Base-by-base conservation (phyloP, 2,329 filamentous ascomycete species). In the Xylaria digitata region DNA sequence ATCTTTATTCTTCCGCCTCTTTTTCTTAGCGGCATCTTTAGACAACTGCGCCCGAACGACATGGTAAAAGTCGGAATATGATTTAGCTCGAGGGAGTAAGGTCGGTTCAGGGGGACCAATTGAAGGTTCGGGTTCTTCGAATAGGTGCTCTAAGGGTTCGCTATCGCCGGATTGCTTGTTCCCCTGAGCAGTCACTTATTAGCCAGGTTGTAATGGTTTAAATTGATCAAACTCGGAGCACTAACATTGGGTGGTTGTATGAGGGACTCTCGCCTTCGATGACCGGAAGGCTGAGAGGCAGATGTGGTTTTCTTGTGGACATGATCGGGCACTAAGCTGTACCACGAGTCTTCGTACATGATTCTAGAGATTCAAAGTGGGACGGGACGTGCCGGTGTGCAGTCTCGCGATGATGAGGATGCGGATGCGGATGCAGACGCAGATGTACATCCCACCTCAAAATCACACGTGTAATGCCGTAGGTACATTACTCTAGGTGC, bases 301-400 rank as follows among this genome's bases (percentile, higher is more conserved):
- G 82, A 79, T 49, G 81, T 74, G n/a, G 81, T 80, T 67, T 82
- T 82, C 73, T 84, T 86, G 70, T 84, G 81, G 65, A 85, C 81
- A 61, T 86, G 80, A 62, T 90, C 87, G 30, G 91, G 87, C 70
- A 92, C 87, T 76, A 93, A 90, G 77, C 86, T 92, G 81, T 94
- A 93, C 92, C 92, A 95, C 34, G 91, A 89, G 79, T 95, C 92
- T 80, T 95, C 92, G 78, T 92, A 92, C 91, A 93, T 94, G 72
- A 71, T 82, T 57, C 32, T 30, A 45, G 26, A 26, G 8, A 19
- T 34, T 26, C 2, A n/a, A 42, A 6, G 30, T 23, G 32, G 40
- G 21, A 54, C 7, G 42, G 23, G 21, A 46, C 43, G 40, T 15
- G 37, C n/a, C 45, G 55, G 26, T 17, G 21, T 37, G 46, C 5